Percentiles rank a stretch among this genome's conserved stretches.
Evolutionary conservation across 2,329 filamentous ascomycete genomes (phyloP).

Genomic region (Neofusicoccum umdonicola): DNA sequence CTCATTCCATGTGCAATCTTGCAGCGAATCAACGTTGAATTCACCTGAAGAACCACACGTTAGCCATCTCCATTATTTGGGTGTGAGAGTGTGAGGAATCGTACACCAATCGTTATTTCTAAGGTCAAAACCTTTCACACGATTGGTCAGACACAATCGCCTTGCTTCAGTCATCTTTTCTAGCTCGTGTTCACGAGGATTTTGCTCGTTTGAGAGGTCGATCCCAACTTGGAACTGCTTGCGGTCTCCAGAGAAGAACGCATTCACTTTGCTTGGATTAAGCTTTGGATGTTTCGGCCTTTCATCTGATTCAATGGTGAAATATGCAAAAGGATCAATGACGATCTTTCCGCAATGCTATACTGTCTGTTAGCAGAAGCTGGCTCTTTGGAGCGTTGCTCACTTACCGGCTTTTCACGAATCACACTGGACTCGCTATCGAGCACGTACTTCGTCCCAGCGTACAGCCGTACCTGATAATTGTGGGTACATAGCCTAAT

Average conservation of each 20-base stretch:
- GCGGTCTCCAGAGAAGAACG: neutral
- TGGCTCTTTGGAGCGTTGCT: neutral
- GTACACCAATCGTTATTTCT: conserved; percentile 33
- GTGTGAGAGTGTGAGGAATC: neutral
- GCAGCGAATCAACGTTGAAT: conserved; percentile 21
- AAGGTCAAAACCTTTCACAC: conserved; percentile 30
- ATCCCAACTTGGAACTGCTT: neutral
- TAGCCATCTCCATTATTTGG: too few relatives aligned
- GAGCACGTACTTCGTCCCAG: neutral
- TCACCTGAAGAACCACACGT: neutral
- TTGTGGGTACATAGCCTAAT: neutral
- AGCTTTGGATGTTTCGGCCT: neutral
- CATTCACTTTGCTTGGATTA: neutral
- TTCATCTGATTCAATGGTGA: neutral
- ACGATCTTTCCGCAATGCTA: neutral
- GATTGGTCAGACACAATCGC: conserved; percentile 15
- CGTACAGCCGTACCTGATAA: neutral
- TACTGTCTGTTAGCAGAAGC: neutral
- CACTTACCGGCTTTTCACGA: neutral
- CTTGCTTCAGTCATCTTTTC: conserved; percentile 26
- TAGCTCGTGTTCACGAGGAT: conserved; percentile 33
- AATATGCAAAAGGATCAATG: neutral
- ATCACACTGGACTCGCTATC: neutral
- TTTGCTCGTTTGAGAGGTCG: conserved; percentile 24
- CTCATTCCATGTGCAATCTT: conserved; percentile 31